Percentiles rank a stretch among this genome's conserved stretches.
Conservation (phyloP, 2,329 filamentous ascomycete genomes). For the Rosellinia necatrix region DNA sequence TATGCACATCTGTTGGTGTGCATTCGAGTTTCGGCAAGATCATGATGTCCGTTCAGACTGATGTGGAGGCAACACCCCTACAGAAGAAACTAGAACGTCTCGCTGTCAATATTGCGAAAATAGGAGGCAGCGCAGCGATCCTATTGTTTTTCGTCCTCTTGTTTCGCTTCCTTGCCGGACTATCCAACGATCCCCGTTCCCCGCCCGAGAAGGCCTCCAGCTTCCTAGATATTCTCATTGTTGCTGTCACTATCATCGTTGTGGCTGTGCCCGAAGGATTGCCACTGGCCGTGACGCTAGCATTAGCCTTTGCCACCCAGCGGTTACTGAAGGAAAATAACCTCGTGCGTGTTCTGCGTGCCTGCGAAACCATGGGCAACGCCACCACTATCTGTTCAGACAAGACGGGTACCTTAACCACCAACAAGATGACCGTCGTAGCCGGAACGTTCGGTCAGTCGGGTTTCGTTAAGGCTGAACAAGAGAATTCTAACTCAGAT, state of each 20-base stretch:
- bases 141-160: constrained; percentile 79
- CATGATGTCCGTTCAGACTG: constrained; percentile 59
- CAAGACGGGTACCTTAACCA: constrained; percentile 76
- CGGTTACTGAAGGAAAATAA: constrained; percentile 73
- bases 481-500: constrained; percentile 26
- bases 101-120: constrained; percentile 56
- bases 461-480: constrained; percentile 37
- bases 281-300: constrained; percentile 69
- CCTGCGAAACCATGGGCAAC: constrained; percentile 75
- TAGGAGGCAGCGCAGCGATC: constrained; percentile 68
- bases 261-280: constrained; percentile 72
- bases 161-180: constrained; percentile 73
- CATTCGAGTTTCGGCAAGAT: constrained; percentile 60
- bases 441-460: constrained; percentile 66
- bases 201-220: constrained; percentile 64
- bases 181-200: constrained; percentile 54
- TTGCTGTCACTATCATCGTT: constrained; percentile 68
- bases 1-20: constrained; percentile 59
- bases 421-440: constrained; percentile 78
- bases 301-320: constrained; percentile 69
- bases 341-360: constrained; percentile 68
- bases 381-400: constrained; percentile 79
- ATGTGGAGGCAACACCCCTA: constrained; percentile 57
- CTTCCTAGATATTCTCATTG: constrained; percentile 67
- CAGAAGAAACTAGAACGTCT: constrained; percentile 58